Percentiles rank a stretch among this genome's conserved stretches.
These are phyloP conservation scores for Umbelopsis isabellina DNA, from an alignment of 192 early-diverging fungal genomes.

Conservation along the genomic window DNA sequence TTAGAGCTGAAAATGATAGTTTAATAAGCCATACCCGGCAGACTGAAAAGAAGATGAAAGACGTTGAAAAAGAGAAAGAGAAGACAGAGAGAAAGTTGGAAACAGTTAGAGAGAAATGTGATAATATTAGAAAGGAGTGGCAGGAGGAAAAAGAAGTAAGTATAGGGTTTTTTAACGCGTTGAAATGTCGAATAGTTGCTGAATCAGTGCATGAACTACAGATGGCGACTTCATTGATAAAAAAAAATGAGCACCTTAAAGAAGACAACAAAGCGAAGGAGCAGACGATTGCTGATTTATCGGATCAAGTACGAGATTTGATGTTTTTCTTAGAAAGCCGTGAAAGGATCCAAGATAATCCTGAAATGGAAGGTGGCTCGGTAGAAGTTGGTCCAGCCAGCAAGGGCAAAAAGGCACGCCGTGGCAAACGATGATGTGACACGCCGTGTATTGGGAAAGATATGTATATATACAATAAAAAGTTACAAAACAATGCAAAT, in stretches of 20 bases:
- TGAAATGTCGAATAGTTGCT: neutral
- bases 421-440: conserved; percentile 1
- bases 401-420: conserved; percentile 1
- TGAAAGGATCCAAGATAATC: conserved; percentile 57
- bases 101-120: conserved; percentile 57
- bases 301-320: conserved; percentile 90
- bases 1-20: conserved; percentile 25
- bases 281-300: conserved; percentile 64
- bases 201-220: neutral
- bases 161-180: conserved; percentile 37
- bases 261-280: conserved; percentile 59
- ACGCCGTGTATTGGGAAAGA: neutral
- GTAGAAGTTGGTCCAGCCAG: conserved; percentile 7
- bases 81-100: conserved; percentile 61
- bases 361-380: conserved; percentile 43
- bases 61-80: conserved; percentile 48
- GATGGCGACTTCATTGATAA: conserved; percentile 50
- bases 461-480: conserved; percentile 11
- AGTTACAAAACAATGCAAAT: neutral
- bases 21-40: conserved; percentile 3
- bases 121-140: conserved; percentile 59
- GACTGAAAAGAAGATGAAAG: conserved; percentile 34
- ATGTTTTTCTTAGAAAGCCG: conserved; percentile 86
- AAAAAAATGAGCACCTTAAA: conserved; percentile 69
- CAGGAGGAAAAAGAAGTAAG: conserved; percentile 77